Percentiles rank a stretch among this genome's conserved stretches.
Evolutionary conservation across 306 rosid species (phyloP).

Genomic region (Lathyrus oleraceus): DNA sequence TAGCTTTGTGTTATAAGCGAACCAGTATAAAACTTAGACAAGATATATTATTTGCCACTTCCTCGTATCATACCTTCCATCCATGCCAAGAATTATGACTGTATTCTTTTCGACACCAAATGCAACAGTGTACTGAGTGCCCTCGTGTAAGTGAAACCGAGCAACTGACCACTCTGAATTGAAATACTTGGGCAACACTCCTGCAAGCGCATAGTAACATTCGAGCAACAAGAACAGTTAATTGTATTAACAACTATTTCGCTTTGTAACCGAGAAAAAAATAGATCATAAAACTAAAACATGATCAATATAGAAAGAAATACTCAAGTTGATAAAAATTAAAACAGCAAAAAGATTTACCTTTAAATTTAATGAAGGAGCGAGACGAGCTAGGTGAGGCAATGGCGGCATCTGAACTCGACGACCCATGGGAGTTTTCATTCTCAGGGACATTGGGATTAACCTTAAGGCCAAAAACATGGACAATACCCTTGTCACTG

Average conservation of each 20-base stretch:
- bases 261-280: neutral
- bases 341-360: conserved; percentile 30
- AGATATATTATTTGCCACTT: conserved; percentile 15
- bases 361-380: conserved; percentile 61
- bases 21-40: neutral
- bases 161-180: conserved; percentile 93
- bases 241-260: neutral
- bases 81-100: conserved; percentile 87
- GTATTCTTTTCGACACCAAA: conserved; percentile 83
- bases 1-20: too few relatives aligned
- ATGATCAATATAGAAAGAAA: neutral
- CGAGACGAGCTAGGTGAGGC: conserved; percentile 61
- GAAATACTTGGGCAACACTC: conserved; percentile 88
- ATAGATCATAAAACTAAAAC: neutral
- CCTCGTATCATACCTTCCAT: conserved; percentile 67
- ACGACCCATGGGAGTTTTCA: conserved; percentile 44
- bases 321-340: neutral
- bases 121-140: conserved; percentile 69
- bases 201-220: conserved; percentile 46
- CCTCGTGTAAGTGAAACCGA: conserved; percentile 77
- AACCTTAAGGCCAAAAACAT: conserved; percentile 80
- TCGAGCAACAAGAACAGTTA: conserved; percentile 14
- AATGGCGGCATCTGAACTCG: conserved; percentile 46
- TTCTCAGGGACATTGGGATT: conserved; percentile 53
- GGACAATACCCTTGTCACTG: conserved; percentile 94